These are phyloP conservation scores for Eutrema salsugineum DNA, from an alignment of 441 rosid species.

Conservation along the genomic window DNA sequence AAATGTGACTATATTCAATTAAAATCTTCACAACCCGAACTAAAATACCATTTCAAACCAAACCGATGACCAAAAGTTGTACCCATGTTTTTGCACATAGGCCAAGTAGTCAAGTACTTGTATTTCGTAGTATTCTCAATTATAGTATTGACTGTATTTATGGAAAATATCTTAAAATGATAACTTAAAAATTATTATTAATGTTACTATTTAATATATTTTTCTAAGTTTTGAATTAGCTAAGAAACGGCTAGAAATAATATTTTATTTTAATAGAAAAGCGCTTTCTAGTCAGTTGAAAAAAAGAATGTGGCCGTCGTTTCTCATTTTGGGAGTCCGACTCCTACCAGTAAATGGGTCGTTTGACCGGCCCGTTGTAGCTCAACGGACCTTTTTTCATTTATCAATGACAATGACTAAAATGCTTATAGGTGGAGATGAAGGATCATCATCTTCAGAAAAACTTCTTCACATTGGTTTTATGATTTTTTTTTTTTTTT, in stretches of 20 bases:
- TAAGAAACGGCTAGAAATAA: background rate
- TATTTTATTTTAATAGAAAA: background rate
- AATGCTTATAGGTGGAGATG: too few species aligned
- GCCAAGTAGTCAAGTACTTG: too few species aligned
- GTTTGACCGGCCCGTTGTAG: too few species aligned
- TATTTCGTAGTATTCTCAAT: background rate
- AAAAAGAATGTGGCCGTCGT: too few species aligned
- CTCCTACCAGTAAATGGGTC: too few species aligned
- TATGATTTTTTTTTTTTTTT: too few species aligned
- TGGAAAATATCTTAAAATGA: background rate
- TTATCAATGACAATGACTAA: too few species aligned
- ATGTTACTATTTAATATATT: background rate
- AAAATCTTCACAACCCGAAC: background rate
- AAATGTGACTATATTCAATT: background rate
- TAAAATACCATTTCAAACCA: background rate
- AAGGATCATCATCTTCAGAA: too few species aligned
- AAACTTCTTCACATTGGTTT: too few species aligned
- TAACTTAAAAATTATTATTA: background rate
- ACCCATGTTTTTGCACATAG: background rate
- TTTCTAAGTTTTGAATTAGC: background rate
- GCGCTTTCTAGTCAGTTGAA: too few species aligned
- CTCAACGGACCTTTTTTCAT: too few species aligned
- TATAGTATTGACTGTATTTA: background rate
- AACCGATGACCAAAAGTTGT: background rate
- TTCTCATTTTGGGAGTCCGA: too few species aligned